Evolutionary conservation across 495 filamentous ascomycete genomes (phyloP), one percentile per base, ranked within the genome.

Genomic region (Neurospora terricola): DNA sequence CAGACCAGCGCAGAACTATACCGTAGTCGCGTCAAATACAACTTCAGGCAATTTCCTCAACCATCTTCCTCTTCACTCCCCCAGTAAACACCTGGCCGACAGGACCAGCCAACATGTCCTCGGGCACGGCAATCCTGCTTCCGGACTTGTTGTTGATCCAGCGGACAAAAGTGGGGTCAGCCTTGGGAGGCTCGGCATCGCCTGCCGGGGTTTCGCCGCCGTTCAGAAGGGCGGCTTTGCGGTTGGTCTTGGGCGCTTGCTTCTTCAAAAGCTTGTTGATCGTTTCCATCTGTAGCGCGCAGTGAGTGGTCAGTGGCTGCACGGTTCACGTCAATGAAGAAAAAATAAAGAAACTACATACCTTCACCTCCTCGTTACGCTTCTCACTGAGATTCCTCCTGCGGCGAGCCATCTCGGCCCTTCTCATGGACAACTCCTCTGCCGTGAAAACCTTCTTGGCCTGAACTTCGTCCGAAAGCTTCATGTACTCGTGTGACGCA

Each of bases 311-410:
- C 1, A 62, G 54, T 34, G 18, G 5, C 27, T 30, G 11, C 9
- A 6, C 54, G 9, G 54, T 62, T 54, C 21, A 62, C 14, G 27
- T 34, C 12, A 6, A 18, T 30, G 12, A 30, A 2, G 23, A 30
- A 59, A 59, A 62, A 34, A 37, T 16, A 0, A 40, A 70, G 2
- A 45, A 54, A 6, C 21, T 8, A 72, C 78, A 62, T 84, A 94
- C 94, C 90, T 99, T 99, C 84, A 98, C 96, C 84, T 99, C 96
- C 79, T 99, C 96, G 72, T 97, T 96, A 36, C 96, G 92, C 86
- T 98, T 97, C 80, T 98, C 96, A 75, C 92, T 96, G n/a, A 99
- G 87, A 76, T 98, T 98, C 80, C 97, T 96, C 70, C 96, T 85
- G 39, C 96, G 91, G 21, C 96, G 87, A 36, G 96, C 96, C 96